Evolutionary conservation across 148 eudicot species (phyloP).

Genomic region (Suaeda aralocaspica): DNA sequence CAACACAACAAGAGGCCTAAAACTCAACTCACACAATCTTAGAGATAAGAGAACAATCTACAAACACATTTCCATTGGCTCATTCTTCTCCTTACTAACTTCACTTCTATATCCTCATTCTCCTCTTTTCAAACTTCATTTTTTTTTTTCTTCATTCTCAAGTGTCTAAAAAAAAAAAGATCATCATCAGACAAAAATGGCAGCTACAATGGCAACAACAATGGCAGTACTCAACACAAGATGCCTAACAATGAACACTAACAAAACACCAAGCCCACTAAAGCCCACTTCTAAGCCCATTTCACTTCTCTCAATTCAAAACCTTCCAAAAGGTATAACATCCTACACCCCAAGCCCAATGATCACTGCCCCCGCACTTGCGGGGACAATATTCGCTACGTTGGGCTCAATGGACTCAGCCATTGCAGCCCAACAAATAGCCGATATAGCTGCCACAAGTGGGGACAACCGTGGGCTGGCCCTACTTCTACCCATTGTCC

Average conservation of each 20-base stretch:
- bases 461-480: constrained; percentile 83
- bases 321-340: constrained; percentile 46
- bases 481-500: constrained; percentile 64
- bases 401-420: constrained; percentile 62
- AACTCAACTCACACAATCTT: constrained; percentile 34
- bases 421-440: constrained; percentile 82
- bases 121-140: not conserved
- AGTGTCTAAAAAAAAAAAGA: not conserved
- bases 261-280: constrained; percentile 22
- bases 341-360: constrained; percentile 20
- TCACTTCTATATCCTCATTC: constrained; percentile 21
- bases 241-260: constrained; percentile 34
- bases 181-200: constrained; percentile 36
- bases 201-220: constrained; percentile 74
- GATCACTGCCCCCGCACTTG: constrained; percentile 46
- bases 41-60: constrained; percentile 72
- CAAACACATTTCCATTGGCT: constrained; percentile 45
- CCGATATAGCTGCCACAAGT: constrained; percentile 54
- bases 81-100: constrained; percentile 17
- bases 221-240: constrained; percentile 72
- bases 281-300: constrained; percentile 47
- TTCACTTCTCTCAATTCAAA: constrained; percentile 42
- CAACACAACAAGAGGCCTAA: constrained; percentile 45
- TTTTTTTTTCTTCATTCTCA: not conserved
- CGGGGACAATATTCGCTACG: constrained; percentile 70